These are phyloP conservation scores for Malassezia yamatoensis DNA, from an alignment of 1,284 basidiomycete genomes.

Conservation along the genomic window DNA sequence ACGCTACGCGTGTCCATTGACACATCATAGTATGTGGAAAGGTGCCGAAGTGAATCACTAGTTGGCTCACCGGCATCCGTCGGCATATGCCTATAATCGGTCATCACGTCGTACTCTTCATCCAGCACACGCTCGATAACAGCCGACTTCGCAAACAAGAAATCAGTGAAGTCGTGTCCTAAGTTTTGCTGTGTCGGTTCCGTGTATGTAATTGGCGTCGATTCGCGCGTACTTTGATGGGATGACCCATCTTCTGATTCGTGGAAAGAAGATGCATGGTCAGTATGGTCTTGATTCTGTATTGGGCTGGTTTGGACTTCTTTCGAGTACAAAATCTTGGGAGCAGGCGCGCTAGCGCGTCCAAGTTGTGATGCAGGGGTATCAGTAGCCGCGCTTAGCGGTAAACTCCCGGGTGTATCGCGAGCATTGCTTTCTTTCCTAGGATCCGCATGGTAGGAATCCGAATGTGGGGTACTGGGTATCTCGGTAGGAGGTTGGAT, in stretches of 20 bases:
- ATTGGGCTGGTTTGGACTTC: conserved; percentile 64
- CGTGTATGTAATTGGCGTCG: background rate
- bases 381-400: too few relatives aligned
- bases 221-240: conserved; percentile 17
- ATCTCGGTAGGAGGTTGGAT: too few relatives aligned
- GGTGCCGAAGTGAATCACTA: conserved; percentile 19
- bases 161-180: conserved; percentile 83
- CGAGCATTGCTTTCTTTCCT: too few relatives aligned
- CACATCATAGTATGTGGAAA: conserved; percentile 28
- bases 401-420: too few relatives aligned
- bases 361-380: conserved; percentile 46
- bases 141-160: conserved; percentile 87
- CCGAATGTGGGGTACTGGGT: too few relatives aligned
- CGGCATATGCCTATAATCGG: conserved; percentile 75
- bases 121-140: conserved; percentile 91
- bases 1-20: conserved; percentile 67
- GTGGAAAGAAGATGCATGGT: conserved; percentile 53
- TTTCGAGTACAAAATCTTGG: conserved; percentile 85
- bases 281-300: background rate
- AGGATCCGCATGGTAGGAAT: too few relatives aligned
- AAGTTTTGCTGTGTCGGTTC: conserved; percentile 57
- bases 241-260: conserved; percentile 18
- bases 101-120: conserved; percentile 90
- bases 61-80: conserved; percentile 49
- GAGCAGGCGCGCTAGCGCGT: conserved; percentile 29